phyloP scores from a whole-genome alignment of 768 basidiomycete genomes.

The Amanita brunnescens region DNA sequence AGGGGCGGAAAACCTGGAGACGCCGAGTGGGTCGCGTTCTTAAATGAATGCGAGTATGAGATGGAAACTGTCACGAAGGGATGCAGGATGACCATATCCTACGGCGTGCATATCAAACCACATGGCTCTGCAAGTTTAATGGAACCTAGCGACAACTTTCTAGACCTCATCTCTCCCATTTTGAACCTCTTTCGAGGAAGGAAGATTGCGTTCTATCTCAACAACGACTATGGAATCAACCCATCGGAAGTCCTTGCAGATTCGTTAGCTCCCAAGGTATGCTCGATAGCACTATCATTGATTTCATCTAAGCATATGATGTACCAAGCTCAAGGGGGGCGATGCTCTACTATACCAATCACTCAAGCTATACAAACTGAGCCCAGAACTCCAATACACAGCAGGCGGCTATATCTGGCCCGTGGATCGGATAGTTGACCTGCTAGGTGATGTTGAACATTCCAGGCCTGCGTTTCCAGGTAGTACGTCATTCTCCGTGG shows the following conservation, averaged over 20 bases:
- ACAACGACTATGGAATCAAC: constrained; percentile 58
- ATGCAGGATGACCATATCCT: constrained; percentile 60
- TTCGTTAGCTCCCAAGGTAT: constrained; percentile 58
- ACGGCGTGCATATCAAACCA: constrained; percentile 60
- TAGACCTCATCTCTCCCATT: constrained; percentile 63
- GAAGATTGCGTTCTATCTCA: constrained; percentile 65
- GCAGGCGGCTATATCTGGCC: constrained; percentile 83
- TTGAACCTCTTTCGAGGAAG: constrained; percentile 65
- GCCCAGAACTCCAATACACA: constrained; percentile 69
- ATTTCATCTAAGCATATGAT: not conserved
- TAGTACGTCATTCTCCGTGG: constrained; percentile 12
- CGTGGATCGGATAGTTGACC: constrained; percentile 59
- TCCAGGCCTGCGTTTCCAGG: constrained; percentile 11
- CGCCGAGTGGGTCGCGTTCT: constrained; percentile 74
- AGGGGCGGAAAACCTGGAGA: constrained; percentile 54
- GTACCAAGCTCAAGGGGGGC: constrained; percentile 61
- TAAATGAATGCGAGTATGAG: constrained; percentile 67
- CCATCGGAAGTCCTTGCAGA: constrained; percentile 66
- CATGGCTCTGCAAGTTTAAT: constrained; percentile 58
- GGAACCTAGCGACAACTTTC: constrained; percentile 63
- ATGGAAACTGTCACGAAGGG: constrained; percentile 66
- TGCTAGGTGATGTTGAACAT: constrained; percentile 30
- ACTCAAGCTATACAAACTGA: constrained; percentile 66
- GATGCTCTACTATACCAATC: constrained; percentile 72
- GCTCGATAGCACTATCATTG: constrained; percentile 16